Conservation (phyloP, 495 filamentous ascomycete species). For the Recurvomyces mirabilis region DNA sequence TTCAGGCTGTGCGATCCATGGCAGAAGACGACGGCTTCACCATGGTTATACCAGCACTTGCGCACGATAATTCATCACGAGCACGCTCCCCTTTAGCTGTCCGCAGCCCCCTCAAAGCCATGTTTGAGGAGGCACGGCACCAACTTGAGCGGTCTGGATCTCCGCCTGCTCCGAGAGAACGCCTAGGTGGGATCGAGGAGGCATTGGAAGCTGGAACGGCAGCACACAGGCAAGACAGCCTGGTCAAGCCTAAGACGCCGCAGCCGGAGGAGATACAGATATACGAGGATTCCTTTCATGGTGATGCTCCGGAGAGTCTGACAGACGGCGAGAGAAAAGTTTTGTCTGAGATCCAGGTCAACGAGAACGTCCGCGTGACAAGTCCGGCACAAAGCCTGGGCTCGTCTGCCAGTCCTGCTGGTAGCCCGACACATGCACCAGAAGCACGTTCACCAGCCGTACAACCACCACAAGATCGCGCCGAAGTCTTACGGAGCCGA, state of each 20-base stretch:
- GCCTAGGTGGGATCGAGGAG: constrained; percentile 8
- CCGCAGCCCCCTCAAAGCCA: constrained; percentile 17
- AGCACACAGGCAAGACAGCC: constrained; percentile 10
- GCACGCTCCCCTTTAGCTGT: constrained; percentile 13
- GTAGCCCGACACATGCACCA: constrained; percentile 7
- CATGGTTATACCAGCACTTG: constrained; percentile 32
- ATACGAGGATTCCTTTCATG: constrained; percentile 32
- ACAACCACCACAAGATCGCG: constrained; percentile 34
- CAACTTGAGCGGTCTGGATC: constrained; percentile 10
- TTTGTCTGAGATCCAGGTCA: constrained; percentile 33
- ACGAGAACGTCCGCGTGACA: constrained; percentile 28
- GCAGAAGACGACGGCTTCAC: constrained; percentile 34
- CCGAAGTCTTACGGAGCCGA: constrained; percentile 33
- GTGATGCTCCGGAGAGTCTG: constrained; percentile 17
- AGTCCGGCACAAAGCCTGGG: constrained; percentile 22
- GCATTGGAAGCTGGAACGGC: background rate
- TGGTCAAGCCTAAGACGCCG: constrained; percentile 4
- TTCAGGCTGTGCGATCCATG: constrained; percentile 17
- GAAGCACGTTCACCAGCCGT: constrained; percentile 9
- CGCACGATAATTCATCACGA: constrained; percentile 3
- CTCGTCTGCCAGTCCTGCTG: constrained; percentile 13
- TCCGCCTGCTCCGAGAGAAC: constrained; percentile 6
- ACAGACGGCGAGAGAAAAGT: constrained; percentile 22
- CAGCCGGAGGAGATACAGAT: constrained; percentile 30
- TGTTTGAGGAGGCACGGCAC: constrained; percentile 19